Conservation (phyloP, 768 basidiomycete genomes). For the Amanita molliuscula region DNA sequence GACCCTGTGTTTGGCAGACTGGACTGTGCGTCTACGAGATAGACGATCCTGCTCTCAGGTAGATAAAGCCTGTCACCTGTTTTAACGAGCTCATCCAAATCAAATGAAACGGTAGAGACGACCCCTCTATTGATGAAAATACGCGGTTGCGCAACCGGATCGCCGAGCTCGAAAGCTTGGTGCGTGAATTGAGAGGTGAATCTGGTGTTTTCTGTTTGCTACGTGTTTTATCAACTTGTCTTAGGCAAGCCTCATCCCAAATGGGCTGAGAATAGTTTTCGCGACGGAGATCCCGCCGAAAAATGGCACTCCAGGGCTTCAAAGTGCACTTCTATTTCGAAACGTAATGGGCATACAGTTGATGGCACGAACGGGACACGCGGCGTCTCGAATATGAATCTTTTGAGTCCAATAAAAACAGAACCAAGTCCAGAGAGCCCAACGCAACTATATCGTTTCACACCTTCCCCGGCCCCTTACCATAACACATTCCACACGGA, state of each 20-base stretch:
- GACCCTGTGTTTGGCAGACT: slow-evolving; percentile 37
- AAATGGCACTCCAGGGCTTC: slow-evolving; percentile 82
- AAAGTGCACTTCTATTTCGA: slow-evolving; percentile 44
- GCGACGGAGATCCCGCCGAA: slow-evolving; percentile 73
- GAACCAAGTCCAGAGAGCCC: slow-evolving; percentile 44
- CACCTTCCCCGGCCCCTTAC: slow-evolving; percentile 50
- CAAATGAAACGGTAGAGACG: slow-evolving; percentile 45
- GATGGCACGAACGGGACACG: slow-evolving; percentile 26
- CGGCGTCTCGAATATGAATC: slow-evolving; percentile 23
- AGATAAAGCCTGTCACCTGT: not conserved
- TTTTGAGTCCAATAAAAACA: slow-evolving; percentile 58
- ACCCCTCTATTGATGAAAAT: slow-evolving; percentile 80
- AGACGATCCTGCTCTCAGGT: slow-evolving; percentile 80
- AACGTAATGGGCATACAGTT: slow-evolving; percentile 22
- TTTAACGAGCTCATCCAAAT: not conserved
- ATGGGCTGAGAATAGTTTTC: slow-evolving; percentile 73
- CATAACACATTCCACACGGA: slow-evolving; percentile 37
- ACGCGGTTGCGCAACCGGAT: slow-evolving; percentile 81
- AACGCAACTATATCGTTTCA: slow-evolving; percentile 59
- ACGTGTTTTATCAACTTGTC: not conserved
- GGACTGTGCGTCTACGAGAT: slow-evolving; percentile 94
- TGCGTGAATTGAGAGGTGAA: slow-evolving; percentile 76
- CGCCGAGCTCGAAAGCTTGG: slow-evolving; percentile 87
- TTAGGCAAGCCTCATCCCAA: slow-evolving; percentile 80
- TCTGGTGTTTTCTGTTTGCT: slow-evolving; percentile 3